phyloP scores from a whole-genome alignment of 257 asterid species.

The Salvia splendens region DNA sequence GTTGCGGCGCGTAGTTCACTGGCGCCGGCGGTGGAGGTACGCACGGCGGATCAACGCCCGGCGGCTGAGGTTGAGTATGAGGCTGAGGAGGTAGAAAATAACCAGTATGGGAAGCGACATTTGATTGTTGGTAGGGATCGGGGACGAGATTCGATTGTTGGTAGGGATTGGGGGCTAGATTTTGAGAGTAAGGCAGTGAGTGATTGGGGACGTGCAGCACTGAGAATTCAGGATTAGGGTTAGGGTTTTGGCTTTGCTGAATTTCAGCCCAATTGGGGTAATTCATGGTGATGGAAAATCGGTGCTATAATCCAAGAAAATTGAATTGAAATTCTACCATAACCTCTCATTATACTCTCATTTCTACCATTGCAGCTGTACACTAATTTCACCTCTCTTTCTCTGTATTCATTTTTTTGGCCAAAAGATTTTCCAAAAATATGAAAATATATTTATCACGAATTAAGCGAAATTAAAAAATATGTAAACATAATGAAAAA shows the following conservation, averaged over 20 bases:
- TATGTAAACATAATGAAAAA: too few species aligned
- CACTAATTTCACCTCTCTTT: background rate
- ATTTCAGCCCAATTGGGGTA: conserved; percentile 24
- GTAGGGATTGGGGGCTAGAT: conserved; percentile 11
- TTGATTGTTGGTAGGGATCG: conserved; percentile 27
- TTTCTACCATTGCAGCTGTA: background rate
- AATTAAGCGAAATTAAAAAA: too few species aligned
- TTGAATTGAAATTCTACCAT: conserved; percentile 1
- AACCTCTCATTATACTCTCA: too few species aligned
- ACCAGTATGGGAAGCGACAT: conserved; percentile 24
- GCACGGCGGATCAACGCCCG: conserved; percentile 43
- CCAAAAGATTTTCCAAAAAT: too few species aligned
- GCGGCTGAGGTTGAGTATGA: conserved; percentile 36
- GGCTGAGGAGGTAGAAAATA: conserved; percentile 29
- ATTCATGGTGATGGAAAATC: conserved; percentile 33
- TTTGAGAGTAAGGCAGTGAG: conserved; percentile 17
- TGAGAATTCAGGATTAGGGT: conserved; percentile 34
- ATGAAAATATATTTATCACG: too few species aligned
- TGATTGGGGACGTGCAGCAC: conserved; percentile 19
- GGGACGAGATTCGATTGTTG: conserved; percentile 18
- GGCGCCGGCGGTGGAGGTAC: conserved; percentile 31
- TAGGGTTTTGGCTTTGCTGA: conserved; percentile 45
- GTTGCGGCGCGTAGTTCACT: conserved; percentile 21
- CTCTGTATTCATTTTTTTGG: background rate
- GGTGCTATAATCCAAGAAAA: conserved; percentile 9